Evolutionary conservation across 2,329 filamentous ascomycete genomes (phyloP).

Genomic region (Pseudogymnoascus pannorum): DNA sequence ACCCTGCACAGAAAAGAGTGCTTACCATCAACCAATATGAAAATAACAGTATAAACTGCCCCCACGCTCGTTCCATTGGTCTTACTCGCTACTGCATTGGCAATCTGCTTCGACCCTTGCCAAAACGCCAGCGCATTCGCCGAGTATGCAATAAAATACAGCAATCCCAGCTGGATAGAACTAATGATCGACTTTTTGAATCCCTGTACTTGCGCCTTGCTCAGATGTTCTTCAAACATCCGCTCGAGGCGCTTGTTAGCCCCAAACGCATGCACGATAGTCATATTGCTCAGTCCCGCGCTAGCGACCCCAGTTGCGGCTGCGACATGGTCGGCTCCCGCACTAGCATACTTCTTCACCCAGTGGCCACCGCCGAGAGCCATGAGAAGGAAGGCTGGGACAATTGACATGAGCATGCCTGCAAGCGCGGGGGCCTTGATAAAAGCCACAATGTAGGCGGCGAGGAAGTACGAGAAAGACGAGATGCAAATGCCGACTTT

Average conservation of each 20-base stretch:
- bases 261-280: slow-evolving; percentile 46
- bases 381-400: slow-evolving; percentile 44
- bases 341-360: slow-evolving; percentile 36
- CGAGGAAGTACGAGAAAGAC: slow-evolving; percentile 50
- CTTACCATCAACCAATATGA: slow-evolving; percentile 44
- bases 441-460: slow-evolving; percentile 52
- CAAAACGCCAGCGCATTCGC: slow-evolving; percentile 54
- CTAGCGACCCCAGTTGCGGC: slow-evolving; percentile 45
- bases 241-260: slow-evolving; percentile 33
- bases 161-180: slow-evolving; percentile 42
- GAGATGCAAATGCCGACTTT: slow-evolving; percentile 52
- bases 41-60: slow-evolving; percentile 46
- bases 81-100: slow-evolving; percentile 2
- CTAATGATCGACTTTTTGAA: slow-evolving; percentile 43
- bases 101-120: slow-evolving; percentile 45
- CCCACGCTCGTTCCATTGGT: slow-evolving; percentile 32
- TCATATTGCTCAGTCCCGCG: slow-evolving; percentile 42
- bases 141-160: slow-evolving; percentile 53
- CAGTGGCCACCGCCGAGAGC: slow-evolving; percentile 38
- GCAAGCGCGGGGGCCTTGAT: slow-evolving; percentile 48
- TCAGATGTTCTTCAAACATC: slow-evolving; percentile 42
- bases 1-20: slow-evolving; percentile 26
- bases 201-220: slow-evolving; percentile 33
- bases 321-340: slow-evolving; percentile 39
- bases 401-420: slow-evolving; percentile 42